phyloP scores from a whole-genome alignment of 2,329 filamentous ascomycete genomes.

The Cadophora luteo-olivacea region DNA sequence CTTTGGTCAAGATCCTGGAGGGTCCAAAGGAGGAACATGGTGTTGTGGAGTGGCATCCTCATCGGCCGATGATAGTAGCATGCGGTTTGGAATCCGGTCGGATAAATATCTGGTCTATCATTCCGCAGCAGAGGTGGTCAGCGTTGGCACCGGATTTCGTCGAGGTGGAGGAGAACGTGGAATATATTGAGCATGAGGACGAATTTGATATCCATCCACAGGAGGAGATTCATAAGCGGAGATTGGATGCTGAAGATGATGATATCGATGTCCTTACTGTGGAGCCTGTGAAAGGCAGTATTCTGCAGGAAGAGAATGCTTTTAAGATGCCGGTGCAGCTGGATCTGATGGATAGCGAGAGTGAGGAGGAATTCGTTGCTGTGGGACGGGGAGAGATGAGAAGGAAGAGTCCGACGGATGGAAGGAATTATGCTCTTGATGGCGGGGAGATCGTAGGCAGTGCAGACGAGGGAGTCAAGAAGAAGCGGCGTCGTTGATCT shows the following conservation, averaged over 20 bases:
- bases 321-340: conserved; percentile 95
- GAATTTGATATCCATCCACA: conserved; percentile 98
- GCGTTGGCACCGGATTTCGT: conserved; percentile 95
- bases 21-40: conserved; percentile 96
- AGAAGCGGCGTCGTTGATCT: conserved; percentile 37
- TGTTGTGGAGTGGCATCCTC: conserved; percentile 96
- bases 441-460: conserved; percentile 50
- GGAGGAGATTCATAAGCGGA: conserved; percentile 90
- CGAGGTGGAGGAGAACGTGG: conserved; percentile 97
- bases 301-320: conserved; percentile 59
- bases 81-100: conserved; percentile 92
- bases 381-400: conserved; percentile 83
- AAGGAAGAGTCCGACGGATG: conserved; percentile 80
- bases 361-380: conserved; percentile 83
- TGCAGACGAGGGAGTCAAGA: conserved; percentile 47
- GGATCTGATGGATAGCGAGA: conserved; percentile 91
- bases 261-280: conserved; percentile 87
- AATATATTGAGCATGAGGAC: conserved; percentile 94
- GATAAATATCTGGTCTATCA: conserved; percentile 95
- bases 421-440: conserved; percentile 70
- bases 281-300: conserved; percentile 68
- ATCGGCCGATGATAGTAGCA: conserved; percentile 83
- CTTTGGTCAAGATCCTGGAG: conserved; percentile 94
- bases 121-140: conserved; percentile 96
- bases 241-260: conserved; percentile 91